Percentiles rank a stretch among this genome's conserved stretches.
These are phyloP conservation scores for Nakazawaea wickerhamii DNA, from an alignment of 805 yeast species.

Conservation along the genomic window DNA sequence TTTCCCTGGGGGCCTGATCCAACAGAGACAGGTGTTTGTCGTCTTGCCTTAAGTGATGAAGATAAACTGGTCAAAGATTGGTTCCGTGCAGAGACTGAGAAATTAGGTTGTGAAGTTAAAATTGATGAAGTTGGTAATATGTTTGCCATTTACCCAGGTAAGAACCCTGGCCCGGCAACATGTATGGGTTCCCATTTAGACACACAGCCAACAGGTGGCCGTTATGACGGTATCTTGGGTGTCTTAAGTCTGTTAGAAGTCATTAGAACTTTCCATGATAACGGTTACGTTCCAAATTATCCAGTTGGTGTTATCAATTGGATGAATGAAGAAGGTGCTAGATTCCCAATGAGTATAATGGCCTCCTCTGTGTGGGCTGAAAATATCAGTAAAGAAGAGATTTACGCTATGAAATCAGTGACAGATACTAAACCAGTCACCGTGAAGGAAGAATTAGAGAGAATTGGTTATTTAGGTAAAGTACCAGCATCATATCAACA, in stretches of 20 bases:
- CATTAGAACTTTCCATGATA: slow-evolving; percentile 57
- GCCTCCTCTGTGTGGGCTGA: slow-evolving; percentile 68
- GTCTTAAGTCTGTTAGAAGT: slow-evolving; percentile 65
- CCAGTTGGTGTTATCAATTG: slow-evolving; percentile 64
- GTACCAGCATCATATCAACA: slow-evolving; percentile 39
- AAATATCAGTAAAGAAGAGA: slow-evolving; percentile 37
- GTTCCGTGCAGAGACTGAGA: slow-evolving; percentile 48
- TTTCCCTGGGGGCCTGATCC: slow-evolving; percentile 51
- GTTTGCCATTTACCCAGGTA: slow-evolving; percentile 60
- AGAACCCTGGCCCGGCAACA: slow-evolving; percentile 44
- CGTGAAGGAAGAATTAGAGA: slow-evolving; percentile 47
- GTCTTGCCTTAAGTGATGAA: slow-evolving; percentile 56
- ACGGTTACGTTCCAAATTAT: slow-evolving; percentile 51
- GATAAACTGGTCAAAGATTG: slow-evolving; percentile 64
- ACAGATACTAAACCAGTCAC: slow-evolving; percentile 44
- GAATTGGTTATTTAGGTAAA: slow-evolving; percentile 61
- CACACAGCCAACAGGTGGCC: slow-evolving; percentile 76
- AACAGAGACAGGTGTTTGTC: slow-evolving; percentile 63
- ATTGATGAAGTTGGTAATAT: slow-evolving; percentile 67
- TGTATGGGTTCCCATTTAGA: slow-evolving; percentile 73
- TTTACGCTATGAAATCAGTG: slow-evolving; percentile 47
- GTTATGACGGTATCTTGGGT: slow-evolving; percentile 70
- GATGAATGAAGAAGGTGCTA: slow-evolving; percentile 78
- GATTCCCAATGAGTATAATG: slow-evolving; percentile 67
- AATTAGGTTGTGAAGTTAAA: slow-evolving; percentile 51